Base-by-base conservation (phyloP, 2,329 filamentous ascomycete species). In the Calonectria pauciramosa region DNA sequence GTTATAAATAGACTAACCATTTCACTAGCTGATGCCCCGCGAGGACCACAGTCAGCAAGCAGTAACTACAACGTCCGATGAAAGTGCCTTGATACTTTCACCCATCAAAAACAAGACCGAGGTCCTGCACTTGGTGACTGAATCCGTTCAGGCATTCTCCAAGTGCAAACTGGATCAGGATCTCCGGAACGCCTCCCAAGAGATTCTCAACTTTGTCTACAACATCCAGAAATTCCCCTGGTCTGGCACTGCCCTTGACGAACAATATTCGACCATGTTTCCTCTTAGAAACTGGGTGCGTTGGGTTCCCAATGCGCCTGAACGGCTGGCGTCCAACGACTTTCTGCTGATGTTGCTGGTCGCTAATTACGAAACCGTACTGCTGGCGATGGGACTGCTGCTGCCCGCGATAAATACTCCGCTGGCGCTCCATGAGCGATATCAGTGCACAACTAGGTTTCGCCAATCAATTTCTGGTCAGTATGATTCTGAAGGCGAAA, bases 171-270 rank as follows among this genome's bases (percentile, higher is more conserved):
- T 63, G 5, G 56, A 63, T 7, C 34, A 16, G 23, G 56, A 63
- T 41, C 56, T 63, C 13, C 26, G 56, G n/a, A 63, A 63, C 36
- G 56, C 56, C 9, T 26, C 34, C 9, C n/a, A 63, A 20, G 56
- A 63, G 23, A 63, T 63, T 28, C 56, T 63, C 56, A 63, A 63
- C 23, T 63, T 63, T 26, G 56, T 63, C 34, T 63, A 63, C 23
- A 63, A 63, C 56, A 63, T 63, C 6, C 34, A 63, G 36, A 63
- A 63, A 28, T 63, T 63, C 16, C 56, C 56, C 23, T 63, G 56
- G 56, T 41, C 36, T 6, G 23, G 34, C 8, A 63, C 56, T 14
- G 56, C 56, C 38, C 56, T 41, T 18, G 56, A 63, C 5, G 56
- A 63, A 10, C 56, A 63, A 28, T 63, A 41, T 30, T 63, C 56